A percentile compares a stretch with the other conserved stretches of the same genome.
phyloP scores from a whole-genome alignment of 1,284 basidiomycete species.

The Melampsora occidentalis region DNA sequence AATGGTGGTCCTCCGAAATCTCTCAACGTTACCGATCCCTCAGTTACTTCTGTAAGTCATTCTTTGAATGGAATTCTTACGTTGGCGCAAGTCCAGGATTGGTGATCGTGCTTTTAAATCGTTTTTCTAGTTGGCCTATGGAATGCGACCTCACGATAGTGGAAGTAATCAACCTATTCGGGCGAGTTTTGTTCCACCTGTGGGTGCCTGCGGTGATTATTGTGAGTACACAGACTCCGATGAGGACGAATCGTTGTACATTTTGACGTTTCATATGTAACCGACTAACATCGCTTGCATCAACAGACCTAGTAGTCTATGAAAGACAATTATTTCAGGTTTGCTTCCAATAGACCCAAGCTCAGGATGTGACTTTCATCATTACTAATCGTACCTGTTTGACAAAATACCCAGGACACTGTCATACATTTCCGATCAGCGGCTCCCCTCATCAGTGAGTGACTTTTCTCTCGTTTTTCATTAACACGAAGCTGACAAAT shows the following conservation, averaged over 20 bases:
- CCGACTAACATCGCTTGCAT: background rate
- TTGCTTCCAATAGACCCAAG: background rate
- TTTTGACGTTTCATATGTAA: background rate
- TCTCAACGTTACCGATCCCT: slow-evolving; percentile 17
- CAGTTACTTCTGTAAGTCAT: slow-evolving; percentile 19
- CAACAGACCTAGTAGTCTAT: slow-evolving; percentile 21
- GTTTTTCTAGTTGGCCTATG: slow-evolving; percentile 15
- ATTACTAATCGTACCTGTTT: background rate
- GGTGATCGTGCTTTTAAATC: background rate
- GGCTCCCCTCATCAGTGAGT: slow-evolving; percentile 29
- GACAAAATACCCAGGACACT: slow-evolving; percentile 10
- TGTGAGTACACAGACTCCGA: slow-evolving; percentile 1
- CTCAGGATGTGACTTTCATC: background rate
- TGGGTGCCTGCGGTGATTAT: slow-evolving; percentile 33
- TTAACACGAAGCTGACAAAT: too few species aligned
- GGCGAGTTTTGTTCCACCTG: slow-evolving; percentile 31
- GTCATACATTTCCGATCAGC: slow-evolving; percentile 41
- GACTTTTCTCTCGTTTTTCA: background rate
- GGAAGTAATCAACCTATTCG: slow-evolving; percentile 37
- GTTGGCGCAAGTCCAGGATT: background rate
- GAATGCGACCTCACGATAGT: slow-evolving; percentile 41
- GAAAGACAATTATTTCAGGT: slow-evolving; percentile 35
- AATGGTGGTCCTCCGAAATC: background rate
- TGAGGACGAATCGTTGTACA: background rate
- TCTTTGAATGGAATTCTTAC: background rate